Conservation (phyloP, 2,329 filamentous ascomycete species). For the Ophiostoma ips region DNA sequence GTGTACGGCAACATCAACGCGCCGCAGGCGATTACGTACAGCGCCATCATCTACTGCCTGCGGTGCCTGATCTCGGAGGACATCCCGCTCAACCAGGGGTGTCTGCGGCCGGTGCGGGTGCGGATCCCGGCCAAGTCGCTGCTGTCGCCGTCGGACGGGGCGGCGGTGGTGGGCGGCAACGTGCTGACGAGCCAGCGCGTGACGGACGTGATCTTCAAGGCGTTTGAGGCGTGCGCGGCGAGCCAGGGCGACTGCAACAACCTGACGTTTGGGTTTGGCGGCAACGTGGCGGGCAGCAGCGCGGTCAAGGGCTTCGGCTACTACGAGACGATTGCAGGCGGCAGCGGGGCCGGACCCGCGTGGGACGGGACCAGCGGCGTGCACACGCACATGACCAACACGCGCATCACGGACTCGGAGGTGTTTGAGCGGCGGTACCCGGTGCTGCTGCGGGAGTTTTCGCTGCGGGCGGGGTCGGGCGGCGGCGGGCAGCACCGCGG, state of each 20-base stretch:
- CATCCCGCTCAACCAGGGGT: conserved; percentile 79
- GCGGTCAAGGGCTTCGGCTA: conserved; percentile 68
- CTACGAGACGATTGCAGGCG: conserved; percentile 21
- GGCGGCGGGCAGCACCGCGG: conserved; percentile 19
- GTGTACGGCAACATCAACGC: conserved; percentile 68
- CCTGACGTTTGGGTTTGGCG: conserved; percentile 70
- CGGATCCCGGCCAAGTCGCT: conserved; percentile 59
- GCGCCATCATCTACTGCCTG: conserved; percentile 75
- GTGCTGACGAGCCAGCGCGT: conserved; percentile 69
- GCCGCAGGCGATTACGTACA: conserved; percentile 62
- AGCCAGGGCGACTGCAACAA: conserved; percentile 75
- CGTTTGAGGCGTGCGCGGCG: conserved; percentile 67
- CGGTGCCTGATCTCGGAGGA: conserved; percentile 68
- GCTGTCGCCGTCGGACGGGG: conserved; percentile 59
- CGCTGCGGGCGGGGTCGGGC: conserved; percentile 18
- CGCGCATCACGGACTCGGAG: conserved; percentile 19
- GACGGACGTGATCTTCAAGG: conserved; percentile 70
- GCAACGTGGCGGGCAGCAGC: conserved; percentile 42
- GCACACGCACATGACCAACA: conserved; percentile 21
- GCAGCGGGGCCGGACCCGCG: conserved; percentile 19
- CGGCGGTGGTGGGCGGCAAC: conserved; percentile 73
- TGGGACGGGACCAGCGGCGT: conserved; percentile 19
- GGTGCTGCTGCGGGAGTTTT: conserved; percentile 20
- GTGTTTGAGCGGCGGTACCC: conserved; percentile 23
- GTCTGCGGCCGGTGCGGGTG: conserved; percentile 62